Conservation (phyloP, 2,329 filamentous ascomycete species). For the Nemania sp. region DNA sequence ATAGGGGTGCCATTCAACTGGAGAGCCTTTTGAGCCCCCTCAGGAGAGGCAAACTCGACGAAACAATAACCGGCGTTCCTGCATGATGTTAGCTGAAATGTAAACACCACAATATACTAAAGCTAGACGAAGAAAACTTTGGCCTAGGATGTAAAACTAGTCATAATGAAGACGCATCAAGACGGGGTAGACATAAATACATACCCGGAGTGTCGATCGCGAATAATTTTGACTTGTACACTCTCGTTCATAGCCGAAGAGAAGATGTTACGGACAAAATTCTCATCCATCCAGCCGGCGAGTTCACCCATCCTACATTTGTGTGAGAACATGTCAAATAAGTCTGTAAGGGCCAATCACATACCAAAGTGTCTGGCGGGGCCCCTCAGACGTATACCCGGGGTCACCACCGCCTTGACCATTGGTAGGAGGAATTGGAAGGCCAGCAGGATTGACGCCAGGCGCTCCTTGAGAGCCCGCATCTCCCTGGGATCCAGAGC, state of each 20-base stretch:
- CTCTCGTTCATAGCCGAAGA: constrained; percentile 85
- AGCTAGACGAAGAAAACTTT: background rate
- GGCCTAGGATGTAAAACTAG: background rate
- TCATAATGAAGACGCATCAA: background rate
- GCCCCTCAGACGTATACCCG: constrained; percentile 48
- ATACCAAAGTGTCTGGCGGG: constrained; percentile 62
- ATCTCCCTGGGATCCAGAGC: constrained; percentile 45
- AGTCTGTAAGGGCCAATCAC: constrained; percentile 18
- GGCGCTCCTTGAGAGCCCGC: constrained; percentile 42
- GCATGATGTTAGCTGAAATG: constrained; percentile 17
- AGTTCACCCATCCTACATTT: constrained; percentile 91
- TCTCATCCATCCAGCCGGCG: constrained; percentile 99
- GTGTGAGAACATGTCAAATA: constrained; percentile 14
- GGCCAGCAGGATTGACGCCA: constrained; percentile 35
- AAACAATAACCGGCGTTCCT: constrained; percentile 99
- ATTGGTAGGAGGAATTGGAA: constrained; percentile 41
- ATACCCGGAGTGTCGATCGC: constrained; percentile 97
- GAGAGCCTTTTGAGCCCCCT: constrained; percentile 90
- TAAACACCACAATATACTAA: background rate
- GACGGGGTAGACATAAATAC: constrained; percentile 25
- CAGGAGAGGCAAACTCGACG: constrained; percentile 84
- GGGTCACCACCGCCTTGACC: constrained; percentile 43
- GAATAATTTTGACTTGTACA: constrained; percentile 99
- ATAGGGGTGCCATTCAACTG: constrained; percentile 85
- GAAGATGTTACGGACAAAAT: constrained; percentile 95